Evolutionary conservation across 257 asterid species (phyloP), one percentile per base, ranked within the genome.

Genomic region (Agastache rugosa): DNA sequence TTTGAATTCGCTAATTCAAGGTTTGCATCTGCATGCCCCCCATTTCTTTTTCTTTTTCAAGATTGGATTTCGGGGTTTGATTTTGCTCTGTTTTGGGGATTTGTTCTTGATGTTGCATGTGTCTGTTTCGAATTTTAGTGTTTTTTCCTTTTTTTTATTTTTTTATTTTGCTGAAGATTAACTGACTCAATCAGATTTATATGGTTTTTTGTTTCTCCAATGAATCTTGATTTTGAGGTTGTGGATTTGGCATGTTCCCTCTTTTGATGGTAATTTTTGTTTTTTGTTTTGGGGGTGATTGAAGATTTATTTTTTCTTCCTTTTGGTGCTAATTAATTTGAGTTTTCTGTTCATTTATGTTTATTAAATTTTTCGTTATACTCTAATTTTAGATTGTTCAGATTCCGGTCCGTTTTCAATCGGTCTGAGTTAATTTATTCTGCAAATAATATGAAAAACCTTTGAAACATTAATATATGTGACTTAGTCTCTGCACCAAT

Each of bases 1-100:
- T 92, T 86, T 47, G 92, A 90, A 62, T 90, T 74, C 37, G 72
- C 89, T n/a, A 92, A 88, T 77, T 71, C 87, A 19, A 77, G 88
- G 97, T 78, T 16, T 79, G 83, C 79, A 74, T 78, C 20, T 79
- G 83, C 79, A 77, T 83, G 83, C 48, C 25, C 20, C 45, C 17
- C 16, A 17, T 63, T 63, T 51, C 4, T 12, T 72, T 41, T 31
- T 7, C 4, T 0, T 59, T 74, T 68, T 64, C 9, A 3, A 1
- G 10, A 19, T 75, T 74, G 51, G 25, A 17, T 41, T 75, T 75
- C 1, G 22, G 63, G 68, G 3, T 65, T 77, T 63, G 35, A 19
- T 53, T 79, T 39, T 58, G 3, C 23, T 39, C 54, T 19, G 62
- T 71, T 55, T 56, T 53, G n/a, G 76, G 68, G 71, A 14, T 82